Conservation (phyloP, 163 green algal species). For the Chlamydomonas reinhardtii region DNA sequence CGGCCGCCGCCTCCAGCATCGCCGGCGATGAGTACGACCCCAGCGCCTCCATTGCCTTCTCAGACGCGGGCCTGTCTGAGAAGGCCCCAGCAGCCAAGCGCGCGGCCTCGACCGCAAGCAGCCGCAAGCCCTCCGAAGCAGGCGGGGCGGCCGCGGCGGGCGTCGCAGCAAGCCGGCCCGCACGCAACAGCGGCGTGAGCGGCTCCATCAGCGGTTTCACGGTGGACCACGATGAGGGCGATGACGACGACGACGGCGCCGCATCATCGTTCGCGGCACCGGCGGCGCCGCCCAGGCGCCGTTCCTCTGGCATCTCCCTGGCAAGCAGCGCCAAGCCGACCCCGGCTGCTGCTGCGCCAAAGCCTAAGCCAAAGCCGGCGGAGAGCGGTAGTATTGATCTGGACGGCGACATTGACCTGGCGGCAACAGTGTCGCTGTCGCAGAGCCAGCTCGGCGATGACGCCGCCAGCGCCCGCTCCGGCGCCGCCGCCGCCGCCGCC, state of each 20-base stretch:
- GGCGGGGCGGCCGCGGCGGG: too few species aligned
- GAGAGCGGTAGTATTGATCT: too few species aligned
- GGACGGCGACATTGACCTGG: too few species aligned
- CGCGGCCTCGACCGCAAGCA: neutral
- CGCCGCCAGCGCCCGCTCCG: conserved; percentile 9
- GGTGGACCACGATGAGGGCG: conserved; percentile 5
- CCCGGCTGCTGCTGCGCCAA: too few species aligned
- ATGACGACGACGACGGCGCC: neutral
- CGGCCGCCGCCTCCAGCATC: conserved; percentile 8
- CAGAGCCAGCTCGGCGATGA: neutral
- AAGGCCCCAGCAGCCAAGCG: neutral
- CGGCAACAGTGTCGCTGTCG: too few species aligned
- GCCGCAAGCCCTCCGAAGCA: neutral
- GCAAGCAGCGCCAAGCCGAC: too few species aligned
- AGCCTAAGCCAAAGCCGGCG: too few species aligned
- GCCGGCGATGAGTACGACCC: neutral
- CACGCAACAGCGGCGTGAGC: neutral
- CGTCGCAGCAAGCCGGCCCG: too few species aligned
- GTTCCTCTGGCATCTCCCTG: conserved; percentile 3
- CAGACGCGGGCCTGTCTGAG: neutral
- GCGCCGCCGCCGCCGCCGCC: neutral
- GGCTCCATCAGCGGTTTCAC: neutral
- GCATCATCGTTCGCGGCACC: neutral
- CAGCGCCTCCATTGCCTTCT: neutral
- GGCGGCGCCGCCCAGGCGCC: neutral